phyloP scores from a whole-genome alignment of 1,284 basidiomycete genomes.

The Rhodotorula sp. region DNA sequence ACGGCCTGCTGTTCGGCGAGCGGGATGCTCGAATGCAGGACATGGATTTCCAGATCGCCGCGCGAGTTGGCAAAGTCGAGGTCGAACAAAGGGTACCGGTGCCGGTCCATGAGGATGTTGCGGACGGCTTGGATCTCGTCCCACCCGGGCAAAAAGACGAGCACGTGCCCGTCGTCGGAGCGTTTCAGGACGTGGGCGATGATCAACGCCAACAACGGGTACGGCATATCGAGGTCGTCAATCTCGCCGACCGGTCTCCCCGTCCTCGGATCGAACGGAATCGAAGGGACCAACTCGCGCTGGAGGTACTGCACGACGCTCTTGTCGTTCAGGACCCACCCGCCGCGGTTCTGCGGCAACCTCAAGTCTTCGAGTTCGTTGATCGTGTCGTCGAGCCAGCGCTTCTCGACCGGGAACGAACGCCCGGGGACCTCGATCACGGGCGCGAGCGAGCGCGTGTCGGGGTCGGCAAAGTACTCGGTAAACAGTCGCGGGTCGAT shows the following conservation, averaged over 20 bases:
- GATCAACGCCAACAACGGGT: constrained; percentile 75
- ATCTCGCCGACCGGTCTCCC: constrained; percentile 48
- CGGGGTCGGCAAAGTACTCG: constrained; percentile 72
- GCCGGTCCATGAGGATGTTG: constrained; percentile 60
- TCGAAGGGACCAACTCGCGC: constrained; percentile 62
- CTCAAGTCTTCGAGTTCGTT: constrained; percentile 53
- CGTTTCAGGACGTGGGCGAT: constrained; percentile 73
- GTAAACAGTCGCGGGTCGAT: constrained; percentile 88
- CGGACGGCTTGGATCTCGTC: constrained; percentile 86
- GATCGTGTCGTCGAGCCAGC: constrained; percentile 79
- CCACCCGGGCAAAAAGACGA: constrained; percentile 89
- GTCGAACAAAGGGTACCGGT: constrained; percentile 57
- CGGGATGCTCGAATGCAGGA: constrained; percentile 88
- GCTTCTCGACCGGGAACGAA: constrained; percentile 79
- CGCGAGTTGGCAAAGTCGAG: constrained; percentile 59
- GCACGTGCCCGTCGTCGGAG: constrained; percentile 80
- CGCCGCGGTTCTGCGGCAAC: constrained; percentile 49
- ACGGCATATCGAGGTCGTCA: constrained; percentile 78
- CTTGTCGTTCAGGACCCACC: constrained; percentile 73
- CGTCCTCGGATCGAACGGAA: constrained; percentile 38
- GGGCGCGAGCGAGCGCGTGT: constrained; percentile 61
- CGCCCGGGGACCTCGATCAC: constrained; percentile 79
- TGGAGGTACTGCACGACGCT: constrained; percentile 73
- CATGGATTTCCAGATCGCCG: constrained; percentile 69
- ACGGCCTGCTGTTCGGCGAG: constrained; percentile 86